Evolutionary conservation across 768 basidiomycete species (phyloP), one percentile per base, ranked within the genome.

Genomic region (Phanerochaete carnosa): DNA sequence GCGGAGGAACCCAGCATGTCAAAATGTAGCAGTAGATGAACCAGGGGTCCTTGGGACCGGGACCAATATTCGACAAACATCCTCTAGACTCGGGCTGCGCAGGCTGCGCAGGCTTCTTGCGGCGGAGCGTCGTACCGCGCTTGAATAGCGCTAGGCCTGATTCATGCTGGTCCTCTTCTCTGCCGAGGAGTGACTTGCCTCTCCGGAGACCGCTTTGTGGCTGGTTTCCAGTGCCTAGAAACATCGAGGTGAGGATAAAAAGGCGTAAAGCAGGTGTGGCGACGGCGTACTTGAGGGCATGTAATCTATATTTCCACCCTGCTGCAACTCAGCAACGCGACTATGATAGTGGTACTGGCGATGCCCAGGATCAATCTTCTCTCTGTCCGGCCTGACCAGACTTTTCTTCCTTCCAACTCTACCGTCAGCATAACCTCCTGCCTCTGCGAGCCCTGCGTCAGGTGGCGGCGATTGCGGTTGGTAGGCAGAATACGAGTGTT

Each of bases 351-450:
- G 90, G 88, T 89, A 98, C 68, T 95, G 88, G 53, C 94, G 84
- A 78, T 98, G 94, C 45, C 87, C 86, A 11, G 95, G 94, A 69
- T 98, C 95, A 66, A 98, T 92, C 80, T 95, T 94, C 79, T 97
- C 95, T 59, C 96, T 80, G 74, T 99, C 96, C 4, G 96, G 96
- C 58, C 83, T 79, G 56, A 98, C 92, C 19, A 99, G 81, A 71
- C 89, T 92, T 81, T 95, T 95, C 81, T 97, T 98, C 70, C 97
- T 78, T 60, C 79, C 76, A 7, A 92, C 82, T 60, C 79, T 78
- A 16, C 78, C 74, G 2, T 80, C 77, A 65, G 85, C 84, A 43
- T 74, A 74, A 45, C 70, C 75, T 50, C 70, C 74, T 61, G 83
- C 83, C 47, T 78, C 74, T 64, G 81, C 80, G 58, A 62, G 73